Conservation (phyloP, 768 basidiomycete genomes). For the Boletus rubropictus region DNA sequence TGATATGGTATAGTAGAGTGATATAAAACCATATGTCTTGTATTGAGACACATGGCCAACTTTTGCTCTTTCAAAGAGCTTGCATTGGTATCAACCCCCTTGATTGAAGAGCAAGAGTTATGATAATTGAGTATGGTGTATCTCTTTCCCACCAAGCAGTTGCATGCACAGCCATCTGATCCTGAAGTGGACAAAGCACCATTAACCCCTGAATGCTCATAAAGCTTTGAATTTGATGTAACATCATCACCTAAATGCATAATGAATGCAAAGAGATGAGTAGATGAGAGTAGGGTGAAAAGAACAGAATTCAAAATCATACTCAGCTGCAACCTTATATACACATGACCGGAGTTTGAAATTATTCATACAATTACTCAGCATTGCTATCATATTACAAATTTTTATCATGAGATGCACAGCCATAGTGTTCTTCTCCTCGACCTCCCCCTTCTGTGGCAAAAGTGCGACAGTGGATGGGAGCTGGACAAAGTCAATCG, state of each 20-base stretch:
- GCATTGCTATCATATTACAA: background rate
- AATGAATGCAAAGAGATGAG: background rate
- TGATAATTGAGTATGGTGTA: background rate
- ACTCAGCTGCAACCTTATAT: conserved; percentile 10
- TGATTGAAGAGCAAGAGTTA: background rate
- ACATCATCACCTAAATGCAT: conserved; percentile 3
- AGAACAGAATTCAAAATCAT: background rate
- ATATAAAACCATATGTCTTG: conserved; percentile 10
- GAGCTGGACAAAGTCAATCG: background rate
- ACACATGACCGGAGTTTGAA: conserved; percentile 20
- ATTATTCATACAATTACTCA: background rate
- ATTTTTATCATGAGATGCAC: background rate
- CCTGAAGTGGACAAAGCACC: background rate
- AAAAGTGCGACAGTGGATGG: no score
- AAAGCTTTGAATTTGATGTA: no score
- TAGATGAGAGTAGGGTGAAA: background rate
- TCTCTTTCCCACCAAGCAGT: conserved; percentile 2
- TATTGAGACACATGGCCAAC: conserved; percentile 16
- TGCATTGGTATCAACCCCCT: background rate
- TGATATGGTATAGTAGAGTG: no score
- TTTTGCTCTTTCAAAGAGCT: conserved; percentile 3
- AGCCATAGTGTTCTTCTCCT: no score
- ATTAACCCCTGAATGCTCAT: background rate
- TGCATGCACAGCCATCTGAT: background rate
- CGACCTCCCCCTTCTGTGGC: no score